A percentile compares a stretch with the other conserved stretches of the same genome.
Evolutionary conservation across 2,329 filamentous ascomycete genomes (phyloP).

Genomic region (Nemania serpens): DNA sequence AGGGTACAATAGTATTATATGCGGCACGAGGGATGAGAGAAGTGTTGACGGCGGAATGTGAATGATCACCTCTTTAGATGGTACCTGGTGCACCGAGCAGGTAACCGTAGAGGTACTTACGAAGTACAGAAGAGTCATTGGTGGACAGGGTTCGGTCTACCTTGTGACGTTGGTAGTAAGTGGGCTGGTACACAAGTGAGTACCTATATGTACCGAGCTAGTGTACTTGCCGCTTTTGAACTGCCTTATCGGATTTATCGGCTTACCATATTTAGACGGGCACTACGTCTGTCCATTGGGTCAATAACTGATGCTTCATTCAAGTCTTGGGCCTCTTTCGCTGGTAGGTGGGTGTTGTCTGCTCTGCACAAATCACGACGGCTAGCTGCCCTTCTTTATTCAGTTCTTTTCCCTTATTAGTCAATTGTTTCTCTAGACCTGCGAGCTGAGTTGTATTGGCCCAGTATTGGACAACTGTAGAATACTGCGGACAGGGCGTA

Average conservation of each 20-base stretch:
- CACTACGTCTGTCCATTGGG: conserved; percentile 11
- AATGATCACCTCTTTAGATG: neutral
- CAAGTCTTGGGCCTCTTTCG: too few relatives aligned
- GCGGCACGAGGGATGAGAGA: conserved; percentile 11
- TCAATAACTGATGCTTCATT: neutral
- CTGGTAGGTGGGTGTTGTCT: too few relatives aligned
- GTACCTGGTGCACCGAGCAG: too few relatives aligned
- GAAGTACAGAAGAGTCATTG: conserved; percentile 5
- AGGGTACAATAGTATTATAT: neutral
- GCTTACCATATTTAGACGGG: conserved; percentile 6
- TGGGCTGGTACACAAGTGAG: neutral
- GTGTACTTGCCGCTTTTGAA: neutral
- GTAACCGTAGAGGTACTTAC: neutral
- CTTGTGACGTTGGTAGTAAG: conserved; percentile 32
- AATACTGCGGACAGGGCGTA: too few relatives aligned
- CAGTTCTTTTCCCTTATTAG: conserved; percentile 9
- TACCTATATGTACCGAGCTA: neutral
- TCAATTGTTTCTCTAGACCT: conserved; percentile 9
- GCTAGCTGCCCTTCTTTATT: neutral
- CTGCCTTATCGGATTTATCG: conserved; percentile 33
- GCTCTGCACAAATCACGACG: too few relatives aligned
- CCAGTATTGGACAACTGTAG: too few relatives aligned
- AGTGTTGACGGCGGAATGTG: neutral
- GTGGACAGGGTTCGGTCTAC: conserved; percentile 14
- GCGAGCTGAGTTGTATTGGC: neutral